phyloP scores from a whole-genome alignment of 768 basidiomycete genomes.

The Gloeopeniophorella convolvens region DNA sequence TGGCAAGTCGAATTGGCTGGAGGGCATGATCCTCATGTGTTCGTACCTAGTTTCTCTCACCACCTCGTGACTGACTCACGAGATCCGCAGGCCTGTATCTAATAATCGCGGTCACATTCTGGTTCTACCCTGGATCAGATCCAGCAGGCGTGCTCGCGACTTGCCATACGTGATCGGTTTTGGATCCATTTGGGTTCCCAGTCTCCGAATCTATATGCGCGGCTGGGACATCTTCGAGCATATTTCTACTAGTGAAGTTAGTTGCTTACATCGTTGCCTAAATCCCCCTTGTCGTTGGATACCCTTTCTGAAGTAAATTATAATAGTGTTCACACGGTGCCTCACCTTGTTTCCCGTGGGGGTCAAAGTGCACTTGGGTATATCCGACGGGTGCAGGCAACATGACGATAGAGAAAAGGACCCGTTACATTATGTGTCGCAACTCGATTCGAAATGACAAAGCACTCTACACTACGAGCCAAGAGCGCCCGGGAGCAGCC shows the following conservation, averaged over 20 bases:
- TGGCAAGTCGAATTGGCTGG: constrained; percentile 80
- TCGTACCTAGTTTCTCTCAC: constrained; percentile 23
- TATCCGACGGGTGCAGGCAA: too few species aligned
- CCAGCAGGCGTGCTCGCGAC: constrained; percentile 10
- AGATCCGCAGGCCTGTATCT: constrained; percentile 51
- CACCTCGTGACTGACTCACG: constrained; percentile 3
- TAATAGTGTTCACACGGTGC: too few species aligned
- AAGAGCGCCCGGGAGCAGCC: background rate
- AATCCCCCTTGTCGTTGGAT: too few species aligned
- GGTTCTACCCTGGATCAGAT: constrained; percentile 43
- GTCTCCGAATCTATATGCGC: too few species aligned
- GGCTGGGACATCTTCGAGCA: too few species aligned
- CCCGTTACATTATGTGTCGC: too few species aligned
- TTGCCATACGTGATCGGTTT: constrained; percentile 5
- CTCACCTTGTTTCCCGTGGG: too few species aligned
- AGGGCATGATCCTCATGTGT: constrained; percentile 71
- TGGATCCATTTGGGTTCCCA: background rate
- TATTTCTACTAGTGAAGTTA: too few species aligned
- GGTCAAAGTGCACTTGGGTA: too few species aligned
- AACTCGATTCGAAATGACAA: background rate
- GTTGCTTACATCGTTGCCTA: too few species aligned
- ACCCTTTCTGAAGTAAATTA: too few species aligned
- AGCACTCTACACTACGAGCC: background rate
- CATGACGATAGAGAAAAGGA: too few species aligned
- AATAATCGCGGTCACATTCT: constrained; percentile 65